Conservation (phyloP, 352 stramenopile species). For the Phytophthora tubulina region DNA sequence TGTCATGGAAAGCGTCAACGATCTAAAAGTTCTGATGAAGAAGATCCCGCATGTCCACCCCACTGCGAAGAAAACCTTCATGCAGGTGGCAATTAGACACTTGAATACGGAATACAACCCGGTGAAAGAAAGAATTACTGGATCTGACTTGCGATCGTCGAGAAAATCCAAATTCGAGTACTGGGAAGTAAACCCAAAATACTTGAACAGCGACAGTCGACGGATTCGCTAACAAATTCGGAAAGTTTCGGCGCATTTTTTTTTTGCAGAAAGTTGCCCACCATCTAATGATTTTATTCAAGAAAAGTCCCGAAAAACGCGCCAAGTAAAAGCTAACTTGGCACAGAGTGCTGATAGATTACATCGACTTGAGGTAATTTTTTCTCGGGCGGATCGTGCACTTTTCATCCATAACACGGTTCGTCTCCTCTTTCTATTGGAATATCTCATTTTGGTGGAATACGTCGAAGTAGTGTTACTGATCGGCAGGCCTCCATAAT, state of each 20-base stretch:
- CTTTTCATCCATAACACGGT: constrained; percentile 40
- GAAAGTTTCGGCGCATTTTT: no score
- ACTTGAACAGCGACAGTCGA: no score
- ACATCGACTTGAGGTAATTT: constrained; percentile 9
- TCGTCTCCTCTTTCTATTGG: constrained; percentile 43
- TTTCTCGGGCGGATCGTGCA: constrained; percentile 20
- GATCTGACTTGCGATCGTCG: no score
- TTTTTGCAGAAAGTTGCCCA: no score
- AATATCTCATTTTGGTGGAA: constrained; percentile 57
- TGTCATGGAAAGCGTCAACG: constrained; percentile 7
- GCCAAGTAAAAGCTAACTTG: neutral
- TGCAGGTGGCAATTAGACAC: constrained; percentile 27
- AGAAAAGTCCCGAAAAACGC: neutral
- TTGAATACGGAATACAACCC: neutral
- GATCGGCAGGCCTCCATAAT: no score
- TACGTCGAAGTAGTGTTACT: constrained; percentile 50
- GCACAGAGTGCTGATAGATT: no score
- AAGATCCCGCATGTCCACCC: constrained; percentile 24
- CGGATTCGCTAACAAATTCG: no score
- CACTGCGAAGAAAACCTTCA: constrained; percentile 17
- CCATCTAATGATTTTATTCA: neutral
- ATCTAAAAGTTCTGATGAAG: constrained; percentile 23
- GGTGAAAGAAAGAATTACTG: neutral
- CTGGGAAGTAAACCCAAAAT: no score
- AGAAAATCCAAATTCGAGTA: no score